Conservation (phyloP, 257 asterid genomes). For the Lantana camara region DNA sequence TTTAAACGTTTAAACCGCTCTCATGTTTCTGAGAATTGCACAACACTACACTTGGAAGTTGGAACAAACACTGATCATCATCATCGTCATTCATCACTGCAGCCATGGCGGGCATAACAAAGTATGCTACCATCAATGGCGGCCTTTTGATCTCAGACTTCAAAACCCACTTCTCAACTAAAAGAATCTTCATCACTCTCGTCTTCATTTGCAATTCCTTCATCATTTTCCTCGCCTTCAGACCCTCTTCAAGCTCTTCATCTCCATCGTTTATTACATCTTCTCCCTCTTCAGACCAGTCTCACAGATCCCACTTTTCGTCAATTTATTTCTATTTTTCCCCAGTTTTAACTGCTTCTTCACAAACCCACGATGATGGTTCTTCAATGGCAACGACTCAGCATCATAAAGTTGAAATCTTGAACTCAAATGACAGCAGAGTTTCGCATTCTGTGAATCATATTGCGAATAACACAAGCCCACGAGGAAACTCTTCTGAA, state of each 20-base stretch:
- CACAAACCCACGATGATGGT: background rate
- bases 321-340: conserved; percentile 46
- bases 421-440: conserved; percentile 18
- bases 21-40: too few relatives aligned
- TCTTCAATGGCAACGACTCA: too few relatives aligned
- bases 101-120: conserved; percentile 62
- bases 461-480: conserved; percentile 11
- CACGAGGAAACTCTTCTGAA: conserved; percentile 27
- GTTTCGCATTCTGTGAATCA: conserved; percentile 22
- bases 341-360: conserved; percentile 39
- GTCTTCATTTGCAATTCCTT: conserved; percentile 61
- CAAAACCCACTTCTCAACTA: conserved; percentile 51
- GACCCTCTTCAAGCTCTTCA: conserved; percentile 68
- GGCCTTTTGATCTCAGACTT: conserved; percentile 55
- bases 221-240: conserved; percentile 71
- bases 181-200: conserved; percentile 41
- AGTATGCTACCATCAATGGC: conserved; percentile 59
- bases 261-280: conserved; percentile 61
- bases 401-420: conserved; percentile 25
- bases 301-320: conserved; percentile 58
- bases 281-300: conserved; percentile 34
- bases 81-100: background rate
- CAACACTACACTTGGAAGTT: too few relatives aligned
- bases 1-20: too few relatives aligned
- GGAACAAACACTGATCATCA: too few relatives aligned